phyloP scores from a whole-genome alignment of 1,284 basidiomycete species.

The Puccinia horiana region DNA sequence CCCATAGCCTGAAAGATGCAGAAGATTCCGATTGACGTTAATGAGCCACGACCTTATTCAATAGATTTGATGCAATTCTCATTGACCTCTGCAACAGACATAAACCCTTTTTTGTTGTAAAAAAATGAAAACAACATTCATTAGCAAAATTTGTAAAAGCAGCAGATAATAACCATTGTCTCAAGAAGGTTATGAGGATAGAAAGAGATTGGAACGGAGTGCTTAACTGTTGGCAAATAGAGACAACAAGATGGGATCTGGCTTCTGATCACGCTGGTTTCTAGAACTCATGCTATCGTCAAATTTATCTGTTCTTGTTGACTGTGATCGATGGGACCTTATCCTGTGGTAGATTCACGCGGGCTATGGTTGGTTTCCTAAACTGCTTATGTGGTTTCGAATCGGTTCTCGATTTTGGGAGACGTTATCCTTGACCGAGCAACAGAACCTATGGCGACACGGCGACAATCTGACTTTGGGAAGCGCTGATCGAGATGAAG shows the following conservation, averaged over 20 bases:
- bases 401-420: background rate
- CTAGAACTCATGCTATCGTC: background rate
- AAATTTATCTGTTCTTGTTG: background rate
- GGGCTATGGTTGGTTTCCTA: too few species aligned
- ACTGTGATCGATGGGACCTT: background rate
- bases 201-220: background rate
- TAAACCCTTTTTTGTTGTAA: slow-evolving; percentile 27
- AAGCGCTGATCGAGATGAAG: too few species aligned
- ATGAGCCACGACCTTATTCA: background rate
- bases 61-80: background rate
- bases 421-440: background rate
- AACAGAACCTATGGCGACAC: background rate
- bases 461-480: too few species aligned
- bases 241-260: slow-evolving; percentile 83
- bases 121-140: background rate
- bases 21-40: background rate
- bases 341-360: too few species aligned
- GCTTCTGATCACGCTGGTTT: slow-evolving; percentile 54
- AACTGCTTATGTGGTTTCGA: too few species aligned
- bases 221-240: slow-evolving; percentile 79
- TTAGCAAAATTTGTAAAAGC: background rate
- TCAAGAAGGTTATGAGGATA: too few species aligned
- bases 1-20: slow-evolving; percentile 75
- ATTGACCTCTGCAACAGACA: slow-evolving; percentile 47
- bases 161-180: too few species aligned